These are phyloP conservation scores for Rhizopus arrhizus DNA, from an alignment of 371 early-diverging fungal species.

Conservation along the genomic window DNA sequence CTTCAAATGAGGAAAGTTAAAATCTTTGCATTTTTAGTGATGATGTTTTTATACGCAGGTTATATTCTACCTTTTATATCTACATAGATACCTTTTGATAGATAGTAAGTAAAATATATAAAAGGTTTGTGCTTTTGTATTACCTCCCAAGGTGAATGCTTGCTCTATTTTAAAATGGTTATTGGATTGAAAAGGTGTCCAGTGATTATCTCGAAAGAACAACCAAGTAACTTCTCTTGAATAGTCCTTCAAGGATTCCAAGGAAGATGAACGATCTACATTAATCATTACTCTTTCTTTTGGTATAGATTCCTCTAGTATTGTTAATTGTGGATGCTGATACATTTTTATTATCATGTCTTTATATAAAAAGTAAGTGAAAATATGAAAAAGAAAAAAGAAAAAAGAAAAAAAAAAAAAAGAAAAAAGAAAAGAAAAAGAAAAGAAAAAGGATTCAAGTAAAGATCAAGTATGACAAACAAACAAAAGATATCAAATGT, in stretches of 20 bases:
- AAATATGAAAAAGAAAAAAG: background rate
- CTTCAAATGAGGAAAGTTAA: slow-evolving; percentile 51
- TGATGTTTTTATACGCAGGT: no score
- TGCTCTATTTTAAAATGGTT: slow-evolving; percentile 56
- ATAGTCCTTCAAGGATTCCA: slow-evolving; percentile 27
- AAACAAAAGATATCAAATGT: background rate
- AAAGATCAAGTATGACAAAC: slow-evolving; percentile 3
- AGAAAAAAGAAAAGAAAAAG: background rate
- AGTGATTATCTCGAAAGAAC: slow-evolving; percentile 53
- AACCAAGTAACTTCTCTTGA: slow-evolving; percentile 55
- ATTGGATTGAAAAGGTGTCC: slow-evolving; percentile 52
- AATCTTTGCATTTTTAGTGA: slow-evolving; percentile 26
- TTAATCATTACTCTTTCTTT: slow-evolving; percentile 8
- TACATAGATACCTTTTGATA: slow-evolving; percentile 48
- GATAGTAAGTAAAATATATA: background rate
- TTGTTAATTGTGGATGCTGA: slow-evolving; percentile 1
- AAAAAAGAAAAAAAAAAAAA: background rate
- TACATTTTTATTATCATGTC: no score
- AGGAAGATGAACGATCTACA: background rate
- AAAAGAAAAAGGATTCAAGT: background rate
- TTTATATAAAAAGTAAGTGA: no score
- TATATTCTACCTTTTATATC: slow-evolving; percentile 44
- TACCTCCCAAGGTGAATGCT: slow-evolving; percentile 57
- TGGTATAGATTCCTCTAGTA: background rate
- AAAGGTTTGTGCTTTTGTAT: background rate